Conservation (phyloP, 2,329 filamentous ascomycete species). For the Bipolaris oryzae region DNA sequence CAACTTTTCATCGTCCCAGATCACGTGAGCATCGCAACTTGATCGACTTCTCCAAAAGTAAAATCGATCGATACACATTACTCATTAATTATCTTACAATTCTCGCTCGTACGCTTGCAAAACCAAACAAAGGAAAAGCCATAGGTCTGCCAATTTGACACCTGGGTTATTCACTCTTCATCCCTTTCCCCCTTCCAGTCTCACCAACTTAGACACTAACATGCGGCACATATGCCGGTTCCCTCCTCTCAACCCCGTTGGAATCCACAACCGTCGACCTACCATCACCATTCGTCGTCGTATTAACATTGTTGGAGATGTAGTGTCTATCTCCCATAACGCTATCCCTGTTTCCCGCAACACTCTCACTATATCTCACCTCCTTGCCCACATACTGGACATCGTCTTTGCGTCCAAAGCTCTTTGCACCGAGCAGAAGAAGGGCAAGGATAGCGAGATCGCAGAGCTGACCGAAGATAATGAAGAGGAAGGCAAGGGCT, state of each 20-base stretch:
- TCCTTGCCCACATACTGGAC: conserved; percentile 8
- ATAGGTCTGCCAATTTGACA: neutral
- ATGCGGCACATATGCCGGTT: no score
- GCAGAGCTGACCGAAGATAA: conserved; percentile 25
- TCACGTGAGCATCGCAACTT: neutral
- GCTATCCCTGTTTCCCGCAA: neutral
- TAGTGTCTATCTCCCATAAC: neutral
- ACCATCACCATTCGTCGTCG: neutral
- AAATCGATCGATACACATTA: no score
- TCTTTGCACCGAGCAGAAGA: conserved; percentile 19
- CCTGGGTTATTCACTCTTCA: no score
- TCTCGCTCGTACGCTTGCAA: no score
- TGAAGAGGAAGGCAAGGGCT: conserved; percentile 28
- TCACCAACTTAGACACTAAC: no score
- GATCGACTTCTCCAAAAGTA: neutral
- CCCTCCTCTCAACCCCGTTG: neutral
- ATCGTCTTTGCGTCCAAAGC: conserved; percentile 21
- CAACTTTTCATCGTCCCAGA: neutral
- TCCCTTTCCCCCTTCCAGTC: neutral
- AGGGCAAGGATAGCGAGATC: conserved; percentile 20
- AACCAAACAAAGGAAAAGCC: no score
- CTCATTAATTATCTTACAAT: no score
- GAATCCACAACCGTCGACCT: neutral
- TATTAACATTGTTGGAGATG: neutral
- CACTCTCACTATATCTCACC: conserved; percentile 11